Conservation (phyloP, 2,329 filamentous ascomycete species). For the Volutella citrinella region DNA sequence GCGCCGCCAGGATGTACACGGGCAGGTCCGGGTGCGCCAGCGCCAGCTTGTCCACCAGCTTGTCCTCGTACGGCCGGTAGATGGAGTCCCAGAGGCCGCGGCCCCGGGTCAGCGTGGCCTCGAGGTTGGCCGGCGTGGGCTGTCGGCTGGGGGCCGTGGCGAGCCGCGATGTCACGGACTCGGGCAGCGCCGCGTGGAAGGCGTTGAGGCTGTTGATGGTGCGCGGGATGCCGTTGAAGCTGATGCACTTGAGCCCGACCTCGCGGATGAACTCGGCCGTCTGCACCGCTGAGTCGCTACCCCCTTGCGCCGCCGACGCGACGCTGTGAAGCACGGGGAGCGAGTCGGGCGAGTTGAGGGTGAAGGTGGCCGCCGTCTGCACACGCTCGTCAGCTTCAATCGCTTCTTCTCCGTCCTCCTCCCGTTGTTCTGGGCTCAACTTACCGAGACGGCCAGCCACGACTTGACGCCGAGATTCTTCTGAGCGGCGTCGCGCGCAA, state of each 20-base stretch:
- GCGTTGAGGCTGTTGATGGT: constrained; percentile 79
- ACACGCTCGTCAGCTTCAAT: constrained; percentile 3
- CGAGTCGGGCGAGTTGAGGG: constrained; percentile 80
- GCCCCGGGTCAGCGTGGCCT: constrained; percentile 55
- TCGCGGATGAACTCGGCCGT: constrained; percentile 72
- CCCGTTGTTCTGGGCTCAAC: constrained; percentile 16
- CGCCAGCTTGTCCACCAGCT: constrained; percentile 68
- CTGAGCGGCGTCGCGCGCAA: constrained; percentile 60
- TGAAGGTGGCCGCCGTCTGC: constrained; percentile 78
- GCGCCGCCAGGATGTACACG: constrained; percentile 71
- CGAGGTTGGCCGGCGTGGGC: constrained; percentile 51
- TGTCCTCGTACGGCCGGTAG: constrained; percentile 71
- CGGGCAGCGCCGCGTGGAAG: constrained; percentile 63
- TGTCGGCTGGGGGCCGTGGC: constrained; percentile 54
- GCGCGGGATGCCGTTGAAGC: constrained; percentile 78
- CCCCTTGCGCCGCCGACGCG: constrained; percentile 33
- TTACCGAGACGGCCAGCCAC: constrained; percentile 65
- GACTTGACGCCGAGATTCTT: constrained; percentile 60
- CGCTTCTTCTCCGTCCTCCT: too few species aligned
- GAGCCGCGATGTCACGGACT: constrained; percentile 50
- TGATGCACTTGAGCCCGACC: constrained; percentile 73
- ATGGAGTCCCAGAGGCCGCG: constrained; percentile 70
- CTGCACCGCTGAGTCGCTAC: constrained; percentile 32
- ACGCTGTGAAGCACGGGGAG: constrained; percentile 60
- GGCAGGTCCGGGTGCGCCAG: constrained; percentile 79